Evolutionary conservation across 768 basidiomycete species (phyloP), one percentile per base, ranked within the genome.

Genomic region (Mycena vitilis): DNA sequence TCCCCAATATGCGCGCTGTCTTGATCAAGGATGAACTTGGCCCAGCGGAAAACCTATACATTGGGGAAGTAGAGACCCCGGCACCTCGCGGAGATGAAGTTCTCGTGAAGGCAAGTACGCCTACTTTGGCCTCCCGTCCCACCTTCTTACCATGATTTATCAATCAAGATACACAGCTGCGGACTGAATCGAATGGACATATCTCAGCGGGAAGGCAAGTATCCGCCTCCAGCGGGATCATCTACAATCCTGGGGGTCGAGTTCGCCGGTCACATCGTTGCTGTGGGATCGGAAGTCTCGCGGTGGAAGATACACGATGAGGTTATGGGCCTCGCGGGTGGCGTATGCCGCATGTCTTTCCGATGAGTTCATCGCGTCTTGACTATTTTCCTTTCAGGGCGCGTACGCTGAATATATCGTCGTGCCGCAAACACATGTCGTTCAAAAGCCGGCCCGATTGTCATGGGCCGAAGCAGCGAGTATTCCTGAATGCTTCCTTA

Each of bases 161-260:
- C 57, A 9, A 48, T 44, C 51, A 54, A 94, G 92, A 84, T 93
- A 74, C 88, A 88, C 77, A 91, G 91, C 1, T 96, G 96, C 76
- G 94, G 94, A n/a, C 79, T 96, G 66, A 96, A 96, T 79, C 86
- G 95, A 37, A 91, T 94, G 94, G 95, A 96, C 75, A 84, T 95
- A 61, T 59, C 71, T 8, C 95, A 94, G 77, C 87, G 91, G 8
- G 83, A 89, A 75, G 92, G 91, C 0, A 73, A 76, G n/a, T 95
- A 95, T 76, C 91, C 93, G 20, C 79, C 85, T n/a, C 95, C 95
- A 37, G 84, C 89, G n/a, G 91, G 90, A 48, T 86, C 88, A 22
- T 90, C 91, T 42, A 79, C 84, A 9, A 90, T 96, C 75, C 84
- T 96, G 11, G 95, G 96, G 5, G 92, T 95, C 51, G 96, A 97